Evolutionary conservation across 2,329 filamentous ascomycete species (phyloP).

Genomic region (Fusarium luffae): DNA sequence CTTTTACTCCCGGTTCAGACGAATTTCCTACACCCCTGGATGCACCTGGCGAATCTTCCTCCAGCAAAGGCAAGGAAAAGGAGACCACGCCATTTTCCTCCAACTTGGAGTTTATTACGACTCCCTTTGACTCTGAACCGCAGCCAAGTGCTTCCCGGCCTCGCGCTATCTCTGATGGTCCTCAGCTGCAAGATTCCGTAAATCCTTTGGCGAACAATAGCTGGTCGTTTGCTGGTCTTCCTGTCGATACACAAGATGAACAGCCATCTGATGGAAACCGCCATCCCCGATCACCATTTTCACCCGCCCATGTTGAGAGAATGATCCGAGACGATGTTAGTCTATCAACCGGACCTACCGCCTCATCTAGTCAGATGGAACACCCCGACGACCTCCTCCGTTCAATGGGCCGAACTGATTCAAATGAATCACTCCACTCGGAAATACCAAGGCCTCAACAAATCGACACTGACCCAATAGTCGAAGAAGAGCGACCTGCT

Average conservation of each 20-base stretch:
- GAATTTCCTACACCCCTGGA: slow-evolving; percentile 33
- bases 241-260: slow-evolving; percentile 38
- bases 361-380: not conserved
- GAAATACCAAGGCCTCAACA: slow-evolving; percentile 14
- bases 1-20: slow-evolving; percentile 41
- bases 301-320: not conserved
- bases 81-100: slow-evolving; percentile 19
- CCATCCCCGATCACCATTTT: not conserved
- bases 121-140: slow-evolving; percentile 16
- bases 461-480: slow-evolving; percentile 17
- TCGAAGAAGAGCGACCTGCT: slow-evolving; percentile 26
- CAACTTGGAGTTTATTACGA: slow-evolving; percentile 9
- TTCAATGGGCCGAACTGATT: slow-evolving; percentile 10
- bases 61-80: slow-evolving; percentile 34
- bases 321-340: not conserved
- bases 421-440: not conserved
- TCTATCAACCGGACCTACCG: not conserved
- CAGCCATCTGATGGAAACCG: not conserved
- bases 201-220: slow-evolving; percentile 69
- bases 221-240: slow-evolving; percentile 66
- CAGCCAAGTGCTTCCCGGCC: slow-evolving; percentile 53
- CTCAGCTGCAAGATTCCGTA: slow-evolving; percentile 55
- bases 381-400: not conserved
- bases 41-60: slow-evolving; percentile 11
- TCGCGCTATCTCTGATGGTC: slow-evolving; percentile 68